Conservation (phyloP, 2,329 filamentous ascomycete species). For the Hansfordia pulvinata region DNA sequence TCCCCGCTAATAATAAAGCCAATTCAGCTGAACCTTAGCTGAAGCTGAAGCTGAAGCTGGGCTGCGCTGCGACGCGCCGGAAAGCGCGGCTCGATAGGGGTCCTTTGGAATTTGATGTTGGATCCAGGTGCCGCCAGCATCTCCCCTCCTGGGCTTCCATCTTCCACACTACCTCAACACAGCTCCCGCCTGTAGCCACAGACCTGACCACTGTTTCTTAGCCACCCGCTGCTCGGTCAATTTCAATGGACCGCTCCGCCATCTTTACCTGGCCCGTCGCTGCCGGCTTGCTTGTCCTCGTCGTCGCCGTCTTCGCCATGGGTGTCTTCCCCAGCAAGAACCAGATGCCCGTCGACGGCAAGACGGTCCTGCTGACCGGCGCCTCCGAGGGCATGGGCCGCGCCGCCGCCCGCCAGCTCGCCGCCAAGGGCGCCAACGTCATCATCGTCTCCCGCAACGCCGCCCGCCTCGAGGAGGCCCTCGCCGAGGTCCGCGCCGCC, state of each 20-base stretch:
- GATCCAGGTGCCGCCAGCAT: no score
- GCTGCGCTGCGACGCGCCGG: no score
- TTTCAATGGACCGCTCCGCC: conserved; percentile 8
- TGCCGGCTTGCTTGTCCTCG: conserved; percentile 17
- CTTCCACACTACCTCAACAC: no score
- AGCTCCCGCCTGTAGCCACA: no score
- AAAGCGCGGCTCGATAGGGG: no score
- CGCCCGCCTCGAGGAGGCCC: conserved; percentile 57
- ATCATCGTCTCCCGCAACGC: conserved; percentile 72
- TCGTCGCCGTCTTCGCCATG: conserved; percentile 36
- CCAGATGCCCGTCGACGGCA: conserved; percentile 72
- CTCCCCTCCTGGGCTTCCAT: no score
- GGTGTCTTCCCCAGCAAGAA: conserved; percentile 57
- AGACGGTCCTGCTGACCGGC: conserved; percentile 83
- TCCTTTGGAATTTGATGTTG: no score
- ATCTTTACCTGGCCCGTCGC: conserved; percentile 8
- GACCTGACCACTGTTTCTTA: no score
- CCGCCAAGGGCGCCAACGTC: conserved; percentile 73
- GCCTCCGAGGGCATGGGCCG: conserved; percentile 88
- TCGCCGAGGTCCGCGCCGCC: conserved; percentile 46
- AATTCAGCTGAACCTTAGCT: no score
- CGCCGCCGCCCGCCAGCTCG: conserved; percentile 58
- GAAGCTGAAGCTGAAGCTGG: no score
- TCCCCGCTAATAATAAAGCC: no score
- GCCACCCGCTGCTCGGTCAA: no score